A percentile compares a stretch with the other conserved stretches of the same genome.
Evolutionary conservation across 2,329 filamentous ascomycete species (phyloP).

Genomic region (Aspergillus sp.): DNA sequence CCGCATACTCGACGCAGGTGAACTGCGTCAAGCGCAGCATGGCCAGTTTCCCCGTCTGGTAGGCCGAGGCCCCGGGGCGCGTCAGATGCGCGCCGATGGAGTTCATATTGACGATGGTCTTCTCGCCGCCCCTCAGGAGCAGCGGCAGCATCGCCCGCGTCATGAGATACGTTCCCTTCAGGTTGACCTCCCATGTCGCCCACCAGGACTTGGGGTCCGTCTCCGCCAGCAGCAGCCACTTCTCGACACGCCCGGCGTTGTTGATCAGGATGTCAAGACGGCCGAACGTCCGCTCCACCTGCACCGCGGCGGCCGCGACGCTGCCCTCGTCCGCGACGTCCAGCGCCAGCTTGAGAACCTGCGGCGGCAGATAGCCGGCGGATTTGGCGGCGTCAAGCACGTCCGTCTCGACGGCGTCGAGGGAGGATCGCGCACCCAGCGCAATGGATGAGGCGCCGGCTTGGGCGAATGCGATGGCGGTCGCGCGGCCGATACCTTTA

Average conservation of each 20-base stretch:
- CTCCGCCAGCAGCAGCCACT: slow-evolving; percentile 25
- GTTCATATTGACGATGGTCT: slow-evolving; percentile 48
- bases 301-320: slow-evolving; percentile 34
- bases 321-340: slow-evolving; percentile 42
- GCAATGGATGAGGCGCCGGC: slow-evolving; percentile 54
- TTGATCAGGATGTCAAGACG: slow-evolving; percentile 49
- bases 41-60: slow-evolving; percentile 51
- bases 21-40: slow-evolving; percentile 51
- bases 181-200: slow-evolving; percentile 48
- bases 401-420: slow-evolving; percentile 18
- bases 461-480: slow-evolving; percentile 55
- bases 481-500: slow-evolving; percentile 53
- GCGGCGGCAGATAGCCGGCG: slow-evolving; percentile 34
- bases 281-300: slow-evolving; percentile 29
- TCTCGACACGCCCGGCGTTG: slow-evolving; percentile 43
- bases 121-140: slow-evolving; percentile 24
- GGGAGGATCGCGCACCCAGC: slow-evolving; percentile 48
- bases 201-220: slow-evolving; percentile 39
- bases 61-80: slow-evolving; percentile 38
- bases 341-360: slow-evolving; percentile 43
- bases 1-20: slow-evolving; percentile 45
- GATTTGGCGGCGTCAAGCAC: no score
- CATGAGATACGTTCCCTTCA: slow-evolving; percentile 48
- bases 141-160: slow-evolving; percentile 48
- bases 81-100: slow-evolving; percentile 41